Base-by-base conservation (phyloP, 2,329 filamentous ascomycete species). In the Rugonectria rugulosa region DNA sequence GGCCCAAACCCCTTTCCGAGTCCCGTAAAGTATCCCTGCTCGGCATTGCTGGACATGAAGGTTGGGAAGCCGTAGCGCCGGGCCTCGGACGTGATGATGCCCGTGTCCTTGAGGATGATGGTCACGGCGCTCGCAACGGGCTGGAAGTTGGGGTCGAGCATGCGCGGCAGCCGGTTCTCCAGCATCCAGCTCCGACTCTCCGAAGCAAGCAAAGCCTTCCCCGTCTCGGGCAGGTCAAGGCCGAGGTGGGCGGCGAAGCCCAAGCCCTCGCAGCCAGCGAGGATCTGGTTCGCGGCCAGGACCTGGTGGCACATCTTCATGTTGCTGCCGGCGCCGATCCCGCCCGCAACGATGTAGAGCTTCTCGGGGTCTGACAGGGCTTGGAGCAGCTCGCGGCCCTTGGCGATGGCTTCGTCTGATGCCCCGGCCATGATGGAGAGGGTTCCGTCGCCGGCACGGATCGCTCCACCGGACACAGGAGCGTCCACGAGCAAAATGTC, bases 351-450 rank as follows among this genome's bases (percentile, higher is more conserved):
- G 17, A 87, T 75, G 68, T 86, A 88, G 5, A 92, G 75, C 69
- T 90, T 90, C 11, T 66, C 61, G 3, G 76, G 72, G 52, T 83
- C 84, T 2, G 88, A 83, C 77, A 93, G 84, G 62, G 83, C 82
- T 47, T 84, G 77, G 2, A 92, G 77, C 2, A 92, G 72, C 42
- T 78, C 80, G 19, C 78, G 79, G 1, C 81, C 87, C 53, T 81
- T 82, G 27, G 79, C 75, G 2, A 91, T 73, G 5, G 84, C 84
- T 3, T 77, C 78, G 1, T 82, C 78, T 0, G 82, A 76, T 0
- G 81, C 88, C 2, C 86, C 85, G 0, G 88, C 88, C 83, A 93
- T 91, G 68, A 93, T 92, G 6, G 88, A 89, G 36, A 89, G 72
- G 0, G 85, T 88, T 2, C 87, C 86, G 42, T 85, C 79, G 1